A percentile compares a stretch with the other conserved stretches of the same genome.
Evolutionary conservation across 352 stramenopile species (phyloP).

Genomic region (Pythium monospermum): DNA sequence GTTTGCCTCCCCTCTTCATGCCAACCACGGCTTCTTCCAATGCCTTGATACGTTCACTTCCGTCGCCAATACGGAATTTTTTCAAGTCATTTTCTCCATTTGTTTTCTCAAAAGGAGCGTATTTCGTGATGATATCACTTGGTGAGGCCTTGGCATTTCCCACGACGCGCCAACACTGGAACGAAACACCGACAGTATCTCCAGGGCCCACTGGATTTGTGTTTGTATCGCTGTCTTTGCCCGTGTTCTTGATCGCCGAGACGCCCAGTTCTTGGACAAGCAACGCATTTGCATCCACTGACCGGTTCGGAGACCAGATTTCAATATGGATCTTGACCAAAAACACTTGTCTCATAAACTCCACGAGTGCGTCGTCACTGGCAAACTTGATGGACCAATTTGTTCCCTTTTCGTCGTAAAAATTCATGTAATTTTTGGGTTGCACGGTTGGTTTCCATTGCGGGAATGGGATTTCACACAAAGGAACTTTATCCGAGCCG

Average conservation of each 20-base stretch:
- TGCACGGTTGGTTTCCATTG: constrained; percentile 64
- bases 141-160: constrained; percentile 54
- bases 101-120: constrained; percentile 69
- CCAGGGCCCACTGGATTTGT: constrained; percentile 28
- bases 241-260: constrained; percentile 53
- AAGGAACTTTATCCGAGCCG: constrained; percentile 58
- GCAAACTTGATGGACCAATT: constrained; percentile 81
- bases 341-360: constrained; percentile 70
- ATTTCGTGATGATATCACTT: constrained; percentile 69
- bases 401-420: constrained; percentile 62
- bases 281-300: constrained; percentile 20
- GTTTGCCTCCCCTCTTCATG: constrained; percentile 85
- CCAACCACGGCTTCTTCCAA: constrained; percentile 85
- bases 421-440: constrained; percentile 78
- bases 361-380: constrained; percentile 47
- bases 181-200: constrained; percentile 62
- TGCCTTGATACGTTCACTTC: constrained; percentile 78
- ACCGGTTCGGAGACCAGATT: constrained; percentile 44
- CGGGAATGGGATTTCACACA: constrained; percentile 52
- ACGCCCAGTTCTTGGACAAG: constrained; percentile 23
- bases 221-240: constrained; percentile 24
- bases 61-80: constrained; percentile 76
- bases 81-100: constrained; percentile 38
- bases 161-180: constrained; percentile 74
- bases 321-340: constrained; percentile 75